These are phyloP conservation scores for Melanogaster broomeanus DNA, from an alignment of 768 basidiomycete genomes.

Conservation along the genomic window DNA sequence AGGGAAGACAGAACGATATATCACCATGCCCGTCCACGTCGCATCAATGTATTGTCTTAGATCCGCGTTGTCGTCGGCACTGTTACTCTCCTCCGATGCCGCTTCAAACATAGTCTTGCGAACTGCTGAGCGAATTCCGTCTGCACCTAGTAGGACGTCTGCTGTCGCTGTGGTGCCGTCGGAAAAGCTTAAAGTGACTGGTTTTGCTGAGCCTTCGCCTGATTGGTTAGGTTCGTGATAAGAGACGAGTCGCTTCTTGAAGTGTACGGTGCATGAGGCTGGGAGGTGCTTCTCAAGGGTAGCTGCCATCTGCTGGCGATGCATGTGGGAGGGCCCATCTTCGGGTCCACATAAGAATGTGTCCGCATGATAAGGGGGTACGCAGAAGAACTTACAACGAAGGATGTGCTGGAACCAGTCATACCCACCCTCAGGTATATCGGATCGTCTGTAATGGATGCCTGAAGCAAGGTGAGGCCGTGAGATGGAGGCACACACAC, in stretches of 20 bases:
- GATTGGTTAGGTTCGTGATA: conserved; percentile 9
- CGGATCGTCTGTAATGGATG: conserved; percentile 7
- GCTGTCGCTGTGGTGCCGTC: conserved; percentile 26
- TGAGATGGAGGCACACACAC: not conserved
- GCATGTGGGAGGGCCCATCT: conserved; percentile 15
- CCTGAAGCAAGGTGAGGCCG: not conserved
- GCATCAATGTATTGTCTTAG: conserved; percentile 25
- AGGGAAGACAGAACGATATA: conserved; percentile 41
- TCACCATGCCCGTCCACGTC: conserved; percentile 41
- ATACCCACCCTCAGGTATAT: conserved; percentile 27
- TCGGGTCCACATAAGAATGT: conserved; percentile 9
- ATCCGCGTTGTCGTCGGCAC: not conserved
- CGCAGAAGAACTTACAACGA: conserved; percentile 15
- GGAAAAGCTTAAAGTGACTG: conserved; percentile 10
- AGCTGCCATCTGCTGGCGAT: conserved; percentile 22
- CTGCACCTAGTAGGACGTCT: conserved; percentile 48
- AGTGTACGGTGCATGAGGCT: conserved; percentile 15
- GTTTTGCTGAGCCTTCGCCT: conserved; percentile 28
- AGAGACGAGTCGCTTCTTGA: conserved; percentile 18
- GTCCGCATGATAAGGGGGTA: conserved; percentile 25
- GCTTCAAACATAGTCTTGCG: conserved; percentile 25
- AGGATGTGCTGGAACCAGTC: conserved; percentile 24
- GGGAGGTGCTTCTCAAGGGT: conserved; percentile 20
- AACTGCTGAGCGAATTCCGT: conserved; percentile 39
- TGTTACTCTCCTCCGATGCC: conserved; percentile 4